Conservation (phyloP, 2,329 filamentous ascomycete genomes). For the Ceratocystis papillata region DNA sequence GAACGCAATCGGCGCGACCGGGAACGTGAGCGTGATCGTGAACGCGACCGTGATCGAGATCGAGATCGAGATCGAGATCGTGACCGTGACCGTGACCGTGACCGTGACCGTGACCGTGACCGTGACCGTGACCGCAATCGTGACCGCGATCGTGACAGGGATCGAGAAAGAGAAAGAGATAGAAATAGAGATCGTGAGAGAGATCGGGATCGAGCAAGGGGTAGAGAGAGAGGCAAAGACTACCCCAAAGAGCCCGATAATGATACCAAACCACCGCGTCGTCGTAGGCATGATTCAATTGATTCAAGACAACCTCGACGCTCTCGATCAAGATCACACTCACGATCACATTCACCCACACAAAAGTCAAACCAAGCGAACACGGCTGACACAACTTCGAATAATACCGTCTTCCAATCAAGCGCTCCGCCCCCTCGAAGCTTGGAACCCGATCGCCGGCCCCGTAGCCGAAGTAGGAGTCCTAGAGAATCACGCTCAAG, state of each 20-base stretch:
- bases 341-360: neutral
- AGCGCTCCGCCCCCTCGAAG: neutral
- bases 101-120: conserved; percentile 13
- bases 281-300: conserved; percentile 16
- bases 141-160: conserved; percentile 15
- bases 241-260: conserved; percentile 8
- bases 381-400: neutral
- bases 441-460: neutral
- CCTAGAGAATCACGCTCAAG: conserved; percentile 8
- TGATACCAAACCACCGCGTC: conserved; percentile 13
- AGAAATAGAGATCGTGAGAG: neutral
- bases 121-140: conserved; percentile 15
- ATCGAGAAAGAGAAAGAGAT: conserved; percentile 16
- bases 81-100: conserved; percentile 18
- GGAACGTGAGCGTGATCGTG: conserved; percentile 5
- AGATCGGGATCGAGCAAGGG: conserved; percentile 7
- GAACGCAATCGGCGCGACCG: conserved; percentile 16
- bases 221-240: neutral
- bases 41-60: conserved; percentile 9
- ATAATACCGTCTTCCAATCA: neutral
- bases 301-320: conserved; percentile 12
- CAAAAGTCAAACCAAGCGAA: neutral
- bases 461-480: conserved; percentile 17
- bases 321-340: conserved; percentile 17
- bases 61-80: conserved; percentile 1